A percentile compares a stretch with the other conserved stretches of the same genome.
phyloP scores from a whole-genome alignment of 208 protist species.

The Acanthamoeba royreba region DNA sequence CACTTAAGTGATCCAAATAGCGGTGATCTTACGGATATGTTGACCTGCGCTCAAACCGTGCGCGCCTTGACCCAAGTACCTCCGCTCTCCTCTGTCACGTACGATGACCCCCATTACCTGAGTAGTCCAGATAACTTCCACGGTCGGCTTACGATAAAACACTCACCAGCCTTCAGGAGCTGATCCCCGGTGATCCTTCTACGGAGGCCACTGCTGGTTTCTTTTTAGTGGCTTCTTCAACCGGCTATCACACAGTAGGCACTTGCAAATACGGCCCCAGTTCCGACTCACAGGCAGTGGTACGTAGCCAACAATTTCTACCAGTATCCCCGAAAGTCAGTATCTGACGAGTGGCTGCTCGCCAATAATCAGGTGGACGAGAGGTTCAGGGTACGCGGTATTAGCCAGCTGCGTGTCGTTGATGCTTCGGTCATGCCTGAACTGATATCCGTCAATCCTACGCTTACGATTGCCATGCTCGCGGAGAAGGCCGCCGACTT shows the following conservation, averaged over 20 bases:
- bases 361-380: background rate
- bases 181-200: background rate
- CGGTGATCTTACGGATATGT: background rate
- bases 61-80: background rate
- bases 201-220: background rate
- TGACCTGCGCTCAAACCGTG: background rate
- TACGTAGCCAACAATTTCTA: no score
- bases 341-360: background rate
- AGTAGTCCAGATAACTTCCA: no score
- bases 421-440: slow-evolving; percentile 68
- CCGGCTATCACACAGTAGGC: background rate
- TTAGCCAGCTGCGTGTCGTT: slow-evolving; percentile 61
- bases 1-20: background rate
- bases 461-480: slow-evolving; percentile 70
- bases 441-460: slow-evolving; percentile 57
- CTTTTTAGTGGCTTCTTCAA: background rate
- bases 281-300: background rate
- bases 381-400: slow-evolving; percentile 49
- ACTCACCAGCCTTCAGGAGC: background rate
- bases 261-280: background rate
- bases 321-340: no score
- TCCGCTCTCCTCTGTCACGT: background rate
- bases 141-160: no score
- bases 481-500: background rate
- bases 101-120: background rate